A percentile compares a stretch with the other conserved stretches of the same genome.
Conservation (phyloP, 2,329 filamentous ascomycete genomes). For the Parascedosporium putredinis region DNA sequence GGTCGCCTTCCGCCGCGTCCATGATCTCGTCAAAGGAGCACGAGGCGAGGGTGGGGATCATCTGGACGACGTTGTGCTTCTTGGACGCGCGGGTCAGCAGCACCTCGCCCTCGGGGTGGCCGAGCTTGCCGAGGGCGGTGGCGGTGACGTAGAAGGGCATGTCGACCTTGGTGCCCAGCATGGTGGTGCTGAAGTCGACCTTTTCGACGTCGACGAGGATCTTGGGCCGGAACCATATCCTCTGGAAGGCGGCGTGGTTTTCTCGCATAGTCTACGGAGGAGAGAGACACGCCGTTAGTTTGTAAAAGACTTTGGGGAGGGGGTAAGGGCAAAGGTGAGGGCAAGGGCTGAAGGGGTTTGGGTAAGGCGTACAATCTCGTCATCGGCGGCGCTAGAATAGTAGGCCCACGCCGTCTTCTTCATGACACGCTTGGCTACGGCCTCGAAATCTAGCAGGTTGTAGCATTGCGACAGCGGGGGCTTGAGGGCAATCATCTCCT, state of each 20-base stretch:
- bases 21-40: constrained; percentile 97
- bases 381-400: constrained; percentile 76
- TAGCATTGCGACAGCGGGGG: constrained; percentile 80
- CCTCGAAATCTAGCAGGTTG: constrained; percentile 92
- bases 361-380: constrained; percentile 27
- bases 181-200: constrained; percentile 79
- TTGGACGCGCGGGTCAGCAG: constrained; percentile 74
- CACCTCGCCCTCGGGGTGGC: constrained; percentile 88
- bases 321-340: background rate
- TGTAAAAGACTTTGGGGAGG: no score
- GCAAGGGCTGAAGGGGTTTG: background rate
- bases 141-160: constrained; percentile 96
- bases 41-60: constrained; percentile 95
- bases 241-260: constrained; percentile 92
- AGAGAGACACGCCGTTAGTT: background rate
- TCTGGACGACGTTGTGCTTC: constrained; percentile 87
- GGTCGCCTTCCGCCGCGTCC: constrained; percentile 67
- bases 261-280: constrained; percentile 69
- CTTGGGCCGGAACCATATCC: constrained; percentile 90
- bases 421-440: constrained; percentile 82
- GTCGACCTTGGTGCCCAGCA: constrained; percentile 77
- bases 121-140: constrained; percentile 89
- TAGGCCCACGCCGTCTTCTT: constrained; percentile 97
- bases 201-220: constrained; percentile 83
- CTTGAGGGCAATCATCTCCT: constrained; percentile 64